Evolutionary conservation across 768 basidiomycete genomes (phyloP).

Genomic region (Trichaptum fuscoviolaceum): DNA sequence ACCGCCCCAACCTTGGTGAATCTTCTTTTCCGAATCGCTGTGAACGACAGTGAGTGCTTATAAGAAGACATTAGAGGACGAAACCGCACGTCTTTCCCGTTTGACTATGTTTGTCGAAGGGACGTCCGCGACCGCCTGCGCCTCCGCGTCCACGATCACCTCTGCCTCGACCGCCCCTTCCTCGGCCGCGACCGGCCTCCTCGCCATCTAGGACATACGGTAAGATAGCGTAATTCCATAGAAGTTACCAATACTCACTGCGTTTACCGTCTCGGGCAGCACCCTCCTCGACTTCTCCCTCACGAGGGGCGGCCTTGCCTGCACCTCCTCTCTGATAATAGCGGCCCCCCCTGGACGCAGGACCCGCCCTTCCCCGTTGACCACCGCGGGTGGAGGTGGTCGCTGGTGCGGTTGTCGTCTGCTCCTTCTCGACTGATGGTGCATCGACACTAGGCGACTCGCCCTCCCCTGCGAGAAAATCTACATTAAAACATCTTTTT

Average conservation of each 20-base stretch:
- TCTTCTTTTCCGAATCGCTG: constrained; percentile 93
- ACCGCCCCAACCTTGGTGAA: constrained; percentile 93
- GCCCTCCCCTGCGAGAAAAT: constrained; percentile 2
- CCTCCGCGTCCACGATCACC: constrained; percentile 43
- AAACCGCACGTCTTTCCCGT: constrained; percentile 67
- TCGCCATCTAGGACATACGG: constrained; percentile 31
- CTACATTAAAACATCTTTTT: background rate
- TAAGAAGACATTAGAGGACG: constrained; percentile 6
- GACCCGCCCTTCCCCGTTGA: constrained; percentile 48
- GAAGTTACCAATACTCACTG: background rate
- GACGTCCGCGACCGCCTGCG: constrained; percentile 60
- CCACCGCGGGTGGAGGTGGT: constrained; percentile 31
- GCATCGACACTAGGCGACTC: background rate
- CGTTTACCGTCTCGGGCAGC: constrained; percentile 26
- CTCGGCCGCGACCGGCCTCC: constrained; percentile 31
- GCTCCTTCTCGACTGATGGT: background rate
- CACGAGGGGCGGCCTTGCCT: constrained; percentile 33
- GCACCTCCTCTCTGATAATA: constrained; percentile 67
- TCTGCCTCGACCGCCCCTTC: constrained; percentile 30
- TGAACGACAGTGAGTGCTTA: constrained; percentile 13
- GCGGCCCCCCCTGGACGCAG: constrained; percentile 59
- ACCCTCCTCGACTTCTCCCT: constrained; percentile 34
- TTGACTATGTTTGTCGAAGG: constrained; percentile 81
- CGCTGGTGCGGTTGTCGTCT: constrained; percentile 23
- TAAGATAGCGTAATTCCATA: constrained; percentile 5